Evolutionary conservation across 129 eudicot species (phyloP).

Genomic region (Helianthus annuus): HanXRQr2.0-SUNRISE NC_035436.2:69675383-69675882

Average conservation of each 20-base stretch:
- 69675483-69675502: not conserved
- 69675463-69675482: not conserved
- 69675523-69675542: conserved; percentile 20
- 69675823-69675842: conserved; percentile 91
- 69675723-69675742: conserved; percentile 99
- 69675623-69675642: conserved; percentile 17
- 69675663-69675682: conserved; percentile 74
- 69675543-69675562: conserved; percentile 2
- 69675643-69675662: not conserved
- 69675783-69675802: not conserved
- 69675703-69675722: conserved; percentile 98
- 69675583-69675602: conserved; percentile 14
- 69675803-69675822: conserved; percentile 64
- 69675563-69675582: not conserved
- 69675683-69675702: conserved; percentile 88
- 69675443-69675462: not conserved
- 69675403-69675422: not conserved
- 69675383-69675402: no score
- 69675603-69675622: conserved; percentile 1
- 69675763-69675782: not conserved
- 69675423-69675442: not conserved
- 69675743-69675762: conserved; percentile 29
- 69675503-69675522: not conserved
- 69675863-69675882: conserved; percentile 74
- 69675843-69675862: conserved; percentile 87